These are phyloP conservation scores for Priceomyces medius DNA, from an alignment of 805 yeast genomes.

Conservation along the genomic window DNA sequence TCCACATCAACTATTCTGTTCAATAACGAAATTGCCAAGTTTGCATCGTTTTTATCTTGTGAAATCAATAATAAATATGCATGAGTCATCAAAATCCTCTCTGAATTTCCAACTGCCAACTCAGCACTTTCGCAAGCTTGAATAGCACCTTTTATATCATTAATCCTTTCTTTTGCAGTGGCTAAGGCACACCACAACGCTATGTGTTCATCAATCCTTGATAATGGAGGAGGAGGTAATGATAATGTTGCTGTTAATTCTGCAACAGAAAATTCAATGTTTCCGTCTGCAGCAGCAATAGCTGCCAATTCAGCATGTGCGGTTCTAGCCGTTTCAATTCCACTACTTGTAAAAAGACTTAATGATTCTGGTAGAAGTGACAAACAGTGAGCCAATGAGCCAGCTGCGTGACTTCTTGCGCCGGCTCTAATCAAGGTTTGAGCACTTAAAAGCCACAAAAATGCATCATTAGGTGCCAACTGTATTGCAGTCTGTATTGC, in stretches of 20 bases:
- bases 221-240: conserved; percentile 48
- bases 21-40: conserved; percentile 35
- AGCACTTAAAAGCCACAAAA: conserved; percentile 49
- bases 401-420: conserved; percentile 45
- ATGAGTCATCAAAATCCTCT: conserved; percentile 46
- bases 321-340: conserved; percentile 48
- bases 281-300: conserved; percentile 51
- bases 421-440: conserved; percentile 47
- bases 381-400: conserved; percentile 46
- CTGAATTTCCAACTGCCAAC: conserved; percentile 42
- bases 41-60: conserved; percentile 21
- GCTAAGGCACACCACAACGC: conserved; percentile 55
- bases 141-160: conserved; percentile 49
- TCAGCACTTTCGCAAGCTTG: conserved; percentile 51
- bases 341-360: conserved; percentile 26
- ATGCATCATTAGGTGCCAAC: conserved; percentile 40
- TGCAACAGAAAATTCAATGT: conserved; percentile 47
- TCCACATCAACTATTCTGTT: conserved; percentile 30
- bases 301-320: conserved; percentile 58
- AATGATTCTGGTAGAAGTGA: conserved; percentile 37
- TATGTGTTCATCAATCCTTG: conserved; percentile 45
- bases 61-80: conserved; percentile 46
- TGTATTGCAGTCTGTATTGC: conserved; percentile 44
- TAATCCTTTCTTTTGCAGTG: conserved; percentile 50
- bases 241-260: conserved; percentile 52